Evolutionary conservation across 768 basidiomycete genomes (phyloP).

Genomic region (Pisolithus albus): DNA sequence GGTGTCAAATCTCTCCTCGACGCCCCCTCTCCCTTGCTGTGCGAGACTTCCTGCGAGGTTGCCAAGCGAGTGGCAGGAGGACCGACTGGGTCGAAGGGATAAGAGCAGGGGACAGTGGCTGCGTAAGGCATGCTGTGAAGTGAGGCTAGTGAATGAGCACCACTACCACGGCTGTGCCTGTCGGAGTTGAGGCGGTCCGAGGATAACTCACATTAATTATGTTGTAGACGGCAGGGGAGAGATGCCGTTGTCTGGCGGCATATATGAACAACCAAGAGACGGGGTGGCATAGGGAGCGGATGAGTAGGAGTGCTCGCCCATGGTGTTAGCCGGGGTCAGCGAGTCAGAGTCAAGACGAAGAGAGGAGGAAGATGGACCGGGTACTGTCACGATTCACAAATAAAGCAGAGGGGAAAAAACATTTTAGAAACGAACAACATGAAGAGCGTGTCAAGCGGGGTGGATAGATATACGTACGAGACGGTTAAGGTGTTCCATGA

Average conservation of each 20-base stretch:
- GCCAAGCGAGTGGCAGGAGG: conserved; percentile 47
- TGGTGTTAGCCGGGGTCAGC: conserved; percentile 48
- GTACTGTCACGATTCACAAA: conserved; percentile 32
- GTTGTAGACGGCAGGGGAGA: conserved; percentile 69
- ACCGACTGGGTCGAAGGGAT: conserved; percentile 71
- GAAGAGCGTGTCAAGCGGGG: not conserved
- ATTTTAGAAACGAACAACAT: not conserved
- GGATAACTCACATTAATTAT: conserved; percentile 48
- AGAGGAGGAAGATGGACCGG: conserved; percentile 43
- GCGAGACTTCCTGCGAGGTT: conserved; percentile 39
- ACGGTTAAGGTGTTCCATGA: conserved; percentile 96
- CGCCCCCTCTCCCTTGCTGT: conserved; percentile 5
- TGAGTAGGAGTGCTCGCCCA: conserved; percentile 54
- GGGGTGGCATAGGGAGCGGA: conserved; percentile 49
- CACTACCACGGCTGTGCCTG: conserved; percentile 65
- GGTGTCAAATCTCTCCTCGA: not conserved
- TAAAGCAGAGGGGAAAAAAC: not conserved
- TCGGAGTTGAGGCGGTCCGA: conserved; percentile 65
- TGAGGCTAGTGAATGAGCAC: conserved; percentile 46
- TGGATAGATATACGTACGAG: conserved; percentile 45
- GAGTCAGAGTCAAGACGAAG: conserved; percentile 60
- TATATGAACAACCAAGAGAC: conserved; percentile 55
- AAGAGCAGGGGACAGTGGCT: conserved; percentile 57
- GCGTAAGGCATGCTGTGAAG: conserved; percentile 47
- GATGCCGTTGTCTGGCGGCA: conserved; percentile 58